Base-by-base conservation (phyloP, 306 rosid genomes). In the Cyamopsis tetragonoloba region DNA sequence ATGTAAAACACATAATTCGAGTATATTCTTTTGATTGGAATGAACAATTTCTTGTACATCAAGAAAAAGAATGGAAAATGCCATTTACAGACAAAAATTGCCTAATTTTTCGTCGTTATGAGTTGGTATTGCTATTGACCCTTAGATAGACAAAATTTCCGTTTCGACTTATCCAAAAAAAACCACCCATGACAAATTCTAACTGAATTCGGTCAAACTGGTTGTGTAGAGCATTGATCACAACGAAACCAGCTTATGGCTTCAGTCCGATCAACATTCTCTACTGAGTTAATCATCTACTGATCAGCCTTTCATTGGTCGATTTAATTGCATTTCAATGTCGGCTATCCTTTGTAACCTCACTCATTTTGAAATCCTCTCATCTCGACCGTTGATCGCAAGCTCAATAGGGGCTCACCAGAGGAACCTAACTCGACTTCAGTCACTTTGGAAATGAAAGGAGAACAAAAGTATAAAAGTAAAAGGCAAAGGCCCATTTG, bases 11-110 rank as follows among this genome's bases (percentile, higher is more conserved):
- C 12, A 12, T 37, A 24, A 37, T 20, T 17, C 46, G 42, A 47
- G 70, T 49, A 13, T 26, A 61, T 68, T 68, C n/a, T 9, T 18
- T 59, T 55, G n/a, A 15, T 7, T 37, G 41, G 14, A n/a, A 75
- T 48, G 26, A 38, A 44, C 6, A 31, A 49, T 68, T 35, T 55
- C 6, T 58, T 15, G 23, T 35, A 38, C 9, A 28, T 39, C 34
- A 62, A 51, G 15, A 59, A 34, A 42, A 66, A 43, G n/a, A 26
- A 27, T 17, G 7, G 18, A 31, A 39, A 39, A 28, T 30, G 37
- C 51, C n/a, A n/a, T n/a, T n/a, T 24, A 23, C 3, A 17, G 3
- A 14, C 38, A 11, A 51, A 0, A 7, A 2, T 43, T 65, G 32
- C 12, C 3, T 8, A 13, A 42, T 9, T 3, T 59, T 41, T 47